phyloP scores from a whole-genome alignment of 345 rosid genomes.

The Brassica cretica region DNA sequence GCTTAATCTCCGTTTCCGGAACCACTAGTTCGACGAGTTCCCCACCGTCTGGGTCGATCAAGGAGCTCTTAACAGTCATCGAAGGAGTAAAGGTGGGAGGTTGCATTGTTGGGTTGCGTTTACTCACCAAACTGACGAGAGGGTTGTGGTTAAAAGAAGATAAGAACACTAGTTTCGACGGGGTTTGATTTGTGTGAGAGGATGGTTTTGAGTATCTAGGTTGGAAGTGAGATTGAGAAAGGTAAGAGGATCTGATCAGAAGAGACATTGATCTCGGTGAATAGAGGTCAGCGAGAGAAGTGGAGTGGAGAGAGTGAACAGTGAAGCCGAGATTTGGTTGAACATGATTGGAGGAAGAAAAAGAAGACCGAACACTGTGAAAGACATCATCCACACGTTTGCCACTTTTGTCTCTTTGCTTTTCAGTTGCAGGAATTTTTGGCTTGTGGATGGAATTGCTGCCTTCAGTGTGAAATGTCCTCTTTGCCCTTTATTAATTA shows the following conservation, averaged over 20 bases:
- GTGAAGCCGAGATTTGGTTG: constrained; percentile 35
- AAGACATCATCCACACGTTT: constrained; percentile 58
- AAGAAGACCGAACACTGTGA: constrained; percentile 5
- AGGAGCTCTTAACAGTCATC: constrained; percentile 53
- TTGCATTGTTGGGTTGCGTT: constrained; percentile 37
- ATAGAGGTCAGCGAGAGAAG: constrained; percentile 15
- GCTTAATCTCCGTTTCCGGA: constrained; percentile 54
- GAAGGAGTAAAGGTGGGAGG: constrained; percentile 18
- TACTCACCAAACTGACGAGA: constrained; percentile 26
- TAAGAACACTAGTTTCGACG: background rate
- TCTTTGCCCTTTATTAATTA: constrained; percentile 1
- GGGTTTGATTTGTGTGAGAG: constrained; percentile 36
- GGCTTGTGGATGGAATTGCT: constrained; percentile 20
- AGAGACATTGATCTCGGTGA: constrained; percentile 47
- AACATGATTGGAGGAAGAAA: constrained; percentile 25
- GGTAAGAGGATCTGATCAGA: constrained; percentile 45
- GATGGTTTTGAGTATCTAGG: constrained; percentile 22
- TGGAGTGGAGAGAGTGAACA: constrained; percentile 31
- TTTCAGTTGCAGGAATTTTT: constrained; percentile 4
- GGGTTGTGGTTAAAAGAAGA: constrained; percentile 47
- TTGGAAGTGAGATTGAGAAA: constrained; percentile 28
- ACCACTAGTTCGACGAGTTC: constrained; percentile 66
- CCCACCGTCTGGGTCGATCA: constrained; percentile 97
- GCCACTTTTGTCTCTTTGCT: constrained; percentile 31
- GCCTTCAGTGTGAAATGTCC: background rate